Base-by-base conservation (phyloP, 805 yeast genomes). In the Candida stauntonica region DNA sequence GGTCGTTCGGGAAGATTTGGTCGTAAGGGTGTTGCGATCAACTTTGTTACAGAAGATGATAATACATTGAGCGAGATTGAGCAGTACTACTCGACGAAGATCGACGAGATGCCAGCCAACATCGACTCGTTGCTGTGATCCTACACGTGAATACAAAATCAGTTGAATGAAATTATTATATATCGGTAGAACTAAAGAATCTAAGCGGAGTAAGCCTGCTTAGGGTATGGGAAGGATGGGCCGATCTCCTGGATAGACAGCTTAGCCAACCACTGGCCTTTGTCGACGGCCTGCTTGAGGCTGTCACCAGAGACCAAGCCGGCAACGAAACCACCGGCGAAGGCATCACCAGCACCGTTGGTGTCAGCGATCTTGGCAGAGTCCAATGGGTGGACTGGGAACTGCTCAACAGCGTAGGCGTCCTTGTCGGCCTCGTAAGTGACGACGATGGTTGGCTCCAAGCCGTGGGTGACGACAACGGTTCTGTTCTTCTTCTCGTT, bases 1-100 rank as follows among this genome's bases (percentile, higher is more conserved):
- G 99, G 99, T 64, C 82, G 99, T 66, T 88, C 95, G 52, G 99
- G 98, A 49, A 81, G 99, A 63, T 91, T 91, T 72, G 99, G 99
- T 54, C 81, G 99, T 68, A 91, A 89, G 73, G 99, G 96, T 73
- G 95, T 85, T 57, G 97, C 99, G 42, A 86, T 91, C 65, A 93
- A 89, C 73, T 84, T 93, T 55, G 81, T 88, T 57, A 87, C 97
- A 41, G 72, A 70, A 50, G 81, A 81, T 36, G 98, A 93, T 64
- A 73, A 72, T 38, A 77, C 74, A 60, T 72, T 91, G 71, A 75
- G 79, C 61, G 95, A 81, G 51, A 67, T 84, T 50, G 88, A 83
- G 60, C 70, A 68, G 61, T 77, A 77, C 72, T 85, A 85, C 70
- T 73, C 81, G 41, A 81, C 81, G 41, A 81, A 77, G 62, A 80